Conservation (phyloP, 179 eudicot species). For the Beta lomatogona region DNA sequence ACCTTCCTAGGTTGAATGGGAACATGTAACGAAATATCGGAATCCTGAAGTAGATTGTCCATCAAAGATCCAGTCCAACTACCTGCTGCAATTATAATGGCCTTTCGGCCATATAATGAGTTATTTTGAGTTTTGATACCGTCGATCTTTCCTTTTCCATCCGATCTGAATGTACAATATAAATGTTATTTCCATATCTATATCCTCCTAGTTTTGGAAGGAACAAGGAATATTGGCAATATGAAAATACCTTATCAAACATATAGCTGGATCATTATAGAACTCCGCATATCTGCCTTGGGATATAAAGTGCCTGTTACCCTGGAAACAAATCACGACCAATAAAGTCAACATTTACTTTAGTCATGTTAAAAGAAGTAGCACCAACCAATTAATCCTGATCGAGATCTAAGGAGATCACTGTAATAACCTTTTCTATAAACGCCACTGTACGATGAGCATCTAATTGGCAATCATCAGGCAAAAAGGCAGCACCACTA, state of each 20-base stretch:
- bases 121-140: conserved; percentile 73
- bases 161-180: conserved; percentile 49
- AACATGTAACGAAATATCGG: conserved; percentile 48
- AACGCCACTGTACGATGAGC: conserved; percentile 70
- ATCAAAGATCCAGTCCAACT: conserved; percentile 93
- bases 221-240: neutral
- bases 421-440: conserved; percentile 65
- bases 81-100: conserved; percentile 81
- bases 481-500: conserved; percentile 72
- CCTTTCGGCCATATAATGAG: conserved; percentile 61
- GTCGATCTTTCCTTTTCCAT: conserved; percentile 54
- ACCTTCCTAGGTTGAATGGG: conserved; percentile 98
- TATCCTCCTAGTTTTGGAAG: conserved; percentile 6
- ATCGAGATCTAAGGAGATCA: conserved; percentile 3
- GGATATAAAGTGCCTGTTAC: conserved; percentile 64
- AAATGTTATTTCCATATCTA: neutral
- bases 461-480: conserved; percentile 86
- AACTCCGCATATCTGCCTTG: conserved; percentile 91
- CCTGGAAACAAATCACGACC: conserved; percentile 41
- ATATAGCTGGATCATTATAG: conserved; percentile 70
- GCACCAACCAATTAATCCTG: neutral
- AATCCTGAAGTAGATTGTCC: conserved; percentile 52
- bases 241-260: conserved; percentile 59
- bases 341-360: conserved; percentile 7
- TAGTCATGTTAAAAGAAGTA: neutral